Evolutionary conservation across 495 filamentous ascomycete species (phyloP), one percentile per base, ranked within the genome.

Genomic region (Lophium mytilinum): DNA sequence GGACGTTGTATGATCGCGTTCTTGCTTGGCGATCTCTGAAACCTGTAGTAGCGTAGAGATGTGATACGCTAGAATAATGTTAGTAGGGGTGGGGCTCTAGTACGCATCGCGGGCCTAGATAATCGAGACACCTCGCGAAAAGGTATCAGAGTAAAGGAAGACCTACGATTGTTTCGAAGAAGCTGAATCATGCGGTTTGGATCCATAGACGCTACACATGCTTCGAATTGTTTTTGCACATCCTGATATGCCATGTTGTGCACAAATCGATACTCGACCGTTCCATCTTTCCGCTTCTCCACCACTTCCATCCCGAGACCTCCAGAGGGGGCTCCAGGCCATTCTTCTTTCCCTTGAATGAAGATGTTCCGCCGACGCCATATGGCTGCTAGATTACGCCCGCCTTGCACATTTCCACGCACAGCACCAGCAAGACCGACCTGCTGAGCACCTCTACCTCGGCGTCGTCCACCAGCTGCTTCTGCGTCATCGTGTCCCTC

Each of bases 31-130:
- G 43, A 96, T 86, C 68, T 91, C 89, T 52, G 89, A 94, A 18
- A 93, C 89, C 68, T 96, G 90, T 42, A 96, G 83, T 9, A 98
- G 80, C 1, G 90, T 93, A 0, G 91, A 92, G 57, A 97, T 83
- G 66, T 97, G 90, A 66, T 96, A 97, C 1, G 90, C 67, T 74
- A 37, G 14, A 10, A 10, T 0, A 15, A 42, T 37, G 56, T 59
- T 49, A 59, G 56, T 39, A 41, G 11, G 0, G 17, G 34, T n/a
- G 11, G 14, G 9, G 6, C 24, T 30, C 24, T 30, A 30, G 24
- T 30, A 30, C 6, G 24, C 6, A 30, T 30, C 6, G 24, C 24
- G 24, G 24, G 24, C 24, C 24, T 30, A 30, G 8, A 39, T 18
- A 4, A 34, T 12, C 17, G 39, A 46, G 21, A 36, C 9, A 15